Base-by-base conservation (phyloP, 352 stramenopile species). In the Phytophthora quininea region DNA sequence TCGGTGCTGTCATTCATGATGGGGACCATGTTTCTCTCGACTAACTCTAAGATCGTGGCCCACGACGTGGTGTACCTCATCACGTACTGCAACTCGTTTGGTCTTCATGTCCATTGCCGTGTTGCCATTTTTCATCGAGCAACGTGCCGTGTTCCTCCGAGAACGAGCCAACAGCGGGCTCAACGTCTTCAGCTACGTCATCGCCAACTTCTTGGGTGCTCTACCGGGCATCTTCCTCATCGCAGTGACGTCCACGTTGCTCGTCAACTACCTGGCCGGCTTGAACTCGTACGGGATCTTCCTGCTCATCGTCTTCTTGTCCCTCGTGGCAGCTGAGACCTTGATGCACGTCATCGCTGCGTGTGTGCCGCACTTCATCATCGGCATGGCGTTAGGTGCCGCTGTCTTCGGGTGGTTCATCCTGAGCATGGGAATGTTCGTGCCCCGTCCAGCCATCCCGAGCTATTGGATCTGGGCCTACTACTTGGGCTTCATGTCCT, bases 41-140 rank as follows among this genome's bases (percentile, higher is more conserved):
- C 74, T 4, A 73, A 73, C 49, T 42, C 54, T 1, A 32, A 50
- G 0, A 64, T 73, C 31, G 68, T 73, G 47, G 35, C 67, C 29
- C 32, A 69, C 0, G 69, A 80, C 33, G 60, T 84, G 3, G 77
- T 88, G 40, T 78, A 86, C 9, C 71, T 97, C 19, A 62, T 97
- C 8, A 96, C 95, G 47, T 97, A 94, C 69, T 79, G 89, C 27
- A 86, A 95, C 31, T 89, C 86, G 19, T 97, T 98, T 97, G 37
- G 87, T 95, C 24, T 97, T 96, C 71, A 98, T 97, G 90, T 92
- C 77, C 15, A 84, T 97, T 27, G 90, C 91, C 0, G 84, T 84
- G 6, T 64, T 98, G 24, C 91, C 92, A 4, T 89, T 90, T 46
- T 86, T 96, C 50, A 91, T 97, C 64, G 82, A 96, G 43, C 80